These are phyloP conservation scores for Capsella bursapastoris DNA, from an alignment of 345 rosid genomes.

Conservation along the genomic window DNA sequence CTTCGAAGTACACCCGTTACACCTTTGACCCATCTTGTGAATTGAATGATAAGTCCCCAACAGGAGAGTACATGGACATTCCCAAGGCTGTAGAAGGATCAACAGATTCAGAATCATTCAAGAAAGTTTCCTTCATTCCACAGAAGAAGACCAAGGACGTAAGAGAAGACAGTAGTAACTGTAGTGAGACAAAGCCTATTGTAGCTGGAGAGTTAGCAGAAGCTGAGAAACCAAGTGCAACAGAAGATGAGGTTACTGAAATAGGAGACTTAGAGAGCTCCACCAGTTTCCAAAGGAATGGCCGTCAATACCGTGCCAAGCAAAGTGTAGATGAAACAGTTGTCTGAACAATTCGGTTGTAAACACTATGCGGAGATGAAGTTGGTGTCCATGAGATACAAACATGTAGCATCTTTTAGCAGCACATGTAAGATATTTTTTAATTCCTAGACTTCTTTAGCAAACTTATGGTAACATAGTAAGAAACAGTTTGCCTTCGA, in stretches of 20 bases:
- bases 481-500: conserved; percentile 13
- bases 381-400: background rate
- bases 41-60: conserved; percentile 48
- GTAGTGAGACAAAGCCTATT: conserved; percentile 46
- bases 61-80: conserved; percentile 47
- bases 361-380: conserved; percentile 2
- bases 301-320: conserved; percentile 55
- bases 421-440: conserved; percentile 11
- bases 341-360: conserved; percentile 28
- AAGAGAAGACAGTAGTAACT: conserved; percentile 24
- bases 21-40: conserved; percentile 54
- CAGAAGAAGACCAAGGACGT: conserved; percentile 49
- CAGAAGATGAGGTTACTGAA: conserved; percentile 41
- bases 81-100: conserved; percentile 42
- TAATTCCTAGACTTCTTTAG: background rate
- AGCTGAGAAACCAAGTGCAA: conserved; percentile 36
- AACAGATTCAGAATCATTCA: conserved; percentile 40
- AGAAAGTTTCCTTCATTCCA: conserved; percentile 56
- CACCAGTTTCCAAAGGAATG: conserved; percentile 36
- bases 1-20: conserved; percentile 62
- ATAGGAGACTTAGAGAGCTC: conserved; percentile 32
- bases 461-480: background rate
- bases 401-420: conserved; percentile 24
- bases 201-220: conserved; percentile 48
- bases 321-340: conserved; percentile 49